Percentiles rank a stretch among this genome's conserved stretches.
Conservation (phyloP, 2,329 filamentous ascomycete species). For the Pseudocercospora vitis region DNA sequence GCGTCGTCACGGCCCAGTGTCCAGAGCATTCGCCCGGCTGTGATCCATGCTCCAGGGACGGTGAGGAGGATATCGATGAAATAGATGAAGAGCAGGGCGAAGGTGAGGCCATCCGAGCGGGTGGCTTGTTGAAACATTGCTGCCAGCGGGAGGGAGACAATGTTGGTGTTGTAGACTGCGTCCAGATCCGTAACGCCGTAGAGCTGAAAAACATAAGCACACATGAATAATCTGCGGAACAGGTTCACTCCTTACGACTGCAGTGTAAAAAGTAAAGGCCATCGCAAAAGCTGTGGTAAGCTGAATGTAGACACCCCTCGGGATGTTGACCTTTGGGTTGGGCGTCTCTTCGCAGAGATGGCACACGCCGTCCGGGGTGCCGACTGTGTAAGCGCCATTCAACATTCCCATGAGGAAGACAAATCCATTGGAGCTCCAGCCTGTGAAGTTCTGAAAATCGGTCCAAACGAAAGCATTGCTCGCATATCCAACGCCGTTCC, state of each 20-base stretch:
- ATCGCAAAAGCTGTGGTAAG: slow-evolving; percentile 54
- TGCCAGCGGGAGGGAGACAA: slow-evolving; percentile 57
- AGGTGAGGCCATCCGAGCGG: slow-evolving; percentile 41
- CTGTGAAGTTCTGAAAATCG: slow-evolving; percentile 45
- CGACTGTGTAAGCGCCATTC: slow-evolving; percentile 65
- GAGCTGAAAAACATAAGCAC: slow-evolving; percentile 36
- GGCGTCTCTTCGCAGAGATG: slow-evolving; percentile 67
- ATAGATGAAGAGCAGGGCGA: slow-evolving; percentile 51
- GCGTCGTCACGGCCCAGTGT: slow-evolving; percentile 59
- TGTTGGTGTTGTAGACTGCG: slow-evolving; percentile 49
- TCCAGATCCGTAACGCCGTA: slow-evolving; percentile 61
- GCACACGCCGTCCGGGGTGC: slow-evolving; percentile 62
- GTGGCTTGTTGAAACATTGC: slow-evolving; percentile 62
- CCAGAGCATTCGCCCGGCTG: slow-evolving; percentile 63
- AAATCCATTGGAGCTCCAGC: slow-evolving; percentile 53
- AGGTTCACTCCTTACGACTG: slow-evolving; percentile 30
- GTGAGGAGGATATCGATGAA: slow-evolving; percentile 53
- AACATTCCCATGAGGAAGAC: slow-evolving; percentile 64
- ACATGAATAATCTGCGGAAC: not conserved
- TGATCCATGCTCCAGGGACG: slow-evolving; percentile 59
- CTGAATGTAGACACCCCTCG: slow-evolving; percentile 55
- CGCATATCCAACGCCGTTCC: slow-evolving; percentile 45
- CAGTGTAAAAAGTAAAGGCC: slow-evolving; percentile 47
- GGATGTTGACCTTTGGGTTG: slow-evolving; percentile 52
- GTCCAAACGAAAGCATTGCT: slow-evolving; percentile 44